phyloP scores from a whole-genome alignment of 2,329 filamentous ascomycete genomes.

The Pestalotiopsis fici region DNA sequence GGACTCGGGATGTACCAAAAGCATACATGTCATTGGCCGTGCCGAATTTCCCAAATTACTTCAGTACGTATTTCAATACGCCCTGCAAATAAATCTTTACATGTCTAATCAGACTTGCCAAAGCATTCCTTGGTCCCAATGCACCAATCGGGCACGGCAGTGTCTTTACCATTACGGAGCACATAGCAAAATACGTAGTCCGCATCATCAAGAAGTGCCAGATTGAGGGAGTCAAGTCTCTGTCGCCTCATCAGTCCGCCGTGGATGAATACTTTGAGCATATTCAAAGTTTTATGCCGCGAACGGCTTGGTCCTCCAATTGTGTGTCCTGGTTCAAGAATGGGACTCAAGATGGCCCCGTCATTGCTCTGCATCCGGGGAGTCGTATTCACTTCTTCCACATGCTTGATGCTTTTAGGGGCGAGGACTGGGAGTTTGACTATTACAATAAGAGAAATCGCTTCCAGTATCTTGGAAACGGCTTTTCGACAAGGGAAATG shows the following conservation, averaged over 20 bases:
- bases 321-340: slow-evolving; percentile 56
- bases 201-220: slow-evolving; percentile 50
- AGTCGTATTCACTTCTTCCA: slow-evolving; percentile 54
- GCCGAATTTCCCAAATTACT: slow-evolving; percentile 54
- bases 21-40: slow-evolving; percentile 57
- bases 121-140: slow-evolving; percentile 51
- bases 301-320: slow-evolving; percentile 48
- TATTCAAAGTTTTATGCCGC: slow-evolving; percentile 51
- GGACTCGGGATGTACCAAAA: slow-evolving; percentile 42
- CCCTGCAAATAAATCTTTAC: too few relatives aligned
- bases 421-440: slow-evolving; percentile 56
- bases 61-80: slow-evolving; percentile 30
- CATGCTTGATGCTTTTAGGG: slow-evolving; percentile 50
- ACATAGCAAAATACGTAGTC: slow-evolving; percentile 53
- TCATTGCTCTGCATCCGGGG: slow-evolving; percentile 52
- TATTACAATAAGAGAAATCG: slow-evolving; percentile 42
- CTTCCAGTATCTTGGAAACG: slow-evolving; percentile 53
- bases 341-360: slow-evolving; percentile 41
- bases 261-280: slow-evolving; percentile 53
- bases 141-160: slow-evolving; percentile 53
- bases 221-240: slow-evolving; percentile 47
- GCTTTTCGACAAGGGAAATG: slow-evolving; percentile 49
- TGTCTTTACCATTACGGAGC: slow-evolving; percentile 51
- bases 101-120: too few relatives aligned
- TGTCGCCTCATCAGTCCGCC: slow-evolving; percentile 45